phyloP scores from a whole-genome alignment of 805 yeast species.

The Candida stauntonica region DNA sequence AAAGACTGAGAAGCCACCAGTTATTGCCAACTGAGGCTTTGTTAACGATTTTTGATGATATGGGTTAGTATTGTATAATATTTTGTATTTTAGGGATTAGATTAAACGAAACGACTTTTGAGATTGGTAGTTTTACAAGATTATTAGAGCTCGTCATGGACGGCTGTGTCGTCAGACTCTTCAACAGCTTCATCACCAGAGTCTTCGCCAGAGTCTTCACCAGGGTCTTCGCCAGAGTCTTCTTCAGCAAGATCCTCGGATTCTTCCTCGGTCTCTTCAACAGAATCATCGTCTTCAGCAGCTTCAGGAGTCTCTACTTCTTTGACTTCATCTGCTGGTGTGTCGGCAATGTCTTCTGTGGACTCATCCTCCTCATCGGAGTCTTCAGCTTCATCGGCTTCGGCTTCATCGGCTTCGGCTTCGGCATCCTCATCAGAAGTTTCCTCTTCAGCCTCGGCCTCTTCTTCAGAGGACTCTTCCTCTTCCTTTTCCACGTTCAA shows the following conservation, averaged over 20 bases:
- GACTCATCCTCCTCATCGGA: constrained; percentile 2
- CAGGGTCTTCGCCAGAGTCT: constrained; percentile 1
- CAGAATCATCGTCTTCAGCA: constrained; percentile 1
- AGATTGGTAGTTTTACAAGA: neutral
- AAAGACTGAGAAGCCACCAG: neutral
- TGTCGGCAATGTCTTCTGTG: too few relatives aligned
- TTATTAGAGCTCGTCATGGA: constrained; percentile 15
- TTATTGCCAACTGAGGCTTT: neutral
- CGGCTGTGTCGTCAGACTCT: too few relatives aligned
- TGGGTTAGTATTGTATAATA: neutral
- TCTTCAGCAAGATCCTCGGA: neutral
- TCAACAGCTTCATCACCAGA: too few relatives aligned
- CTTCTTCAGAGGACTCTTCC: constrained; percentile 4
- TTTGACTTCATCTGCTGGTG: neutral
- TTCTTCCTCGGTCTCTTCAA: too few relatives aligned
- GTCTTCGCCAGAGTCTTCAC: constrained; percentile 1
- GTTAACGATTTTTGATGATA: neutral
- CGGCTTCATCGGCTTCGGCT: neutral
- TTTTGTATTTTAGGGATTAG: neutral
- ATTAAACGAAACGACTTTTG: neutral
- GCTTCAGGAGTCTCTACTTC: neutral
- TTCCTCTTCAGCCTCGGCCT: constrained; percentile 1
- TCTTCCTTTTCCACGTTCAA: neutral
- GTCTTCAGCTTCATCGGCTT: constrained; percentile 1
- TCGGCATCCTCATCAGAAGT: constrained; percentile 1